Conservation (phyloP, 2,329 filamentous ascomycete species). For the Aureobasidium musti region DNA sequence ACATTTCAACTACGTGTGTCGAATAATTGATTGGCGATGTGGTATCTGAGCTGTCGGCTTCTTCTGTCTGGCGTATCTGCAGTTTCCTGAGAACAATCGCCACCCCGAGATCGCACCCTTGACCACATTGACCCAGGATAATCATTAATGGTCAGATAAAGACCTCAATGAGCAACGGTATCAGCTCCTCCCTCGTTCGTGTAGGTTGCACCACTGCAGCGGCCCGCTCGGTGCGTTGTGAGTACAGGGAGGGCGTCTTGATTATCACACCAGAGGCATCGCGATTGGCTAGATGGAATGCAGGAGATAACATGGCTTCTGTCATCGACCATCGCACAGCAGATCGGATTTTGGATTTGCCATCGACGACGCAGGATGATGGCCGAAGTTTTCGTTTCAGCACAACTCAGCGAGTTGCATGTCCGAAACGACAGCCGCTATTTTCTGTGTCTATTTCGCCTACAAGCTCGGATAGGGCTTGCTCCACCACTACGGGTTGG, state of each 20-base stretch:
- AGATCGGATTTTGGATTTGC: neutral
- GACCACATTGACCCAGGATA: no score
- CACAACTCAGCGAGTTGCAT: neutral
- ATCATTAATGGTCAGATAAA: neutral
- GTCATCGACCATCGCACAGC: neutral
- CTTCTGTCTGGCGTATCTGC: neutral
- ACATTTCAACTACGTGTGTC: neutral
- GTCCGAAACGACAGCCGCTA: conserved; percentile 3
- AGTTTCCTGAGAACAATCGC: neutral
- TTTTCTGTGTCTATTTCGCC: neutral
- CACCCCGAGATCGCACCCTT: neutral
- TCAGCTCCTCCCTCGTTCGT: neutral
- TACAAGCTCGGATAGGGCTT: neutral
- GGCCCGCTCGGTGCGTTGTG: neutral
- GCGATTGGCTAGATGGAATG: neutral
- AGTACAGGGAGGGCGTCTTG: neutral
- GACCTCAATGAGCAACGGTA: neutral
- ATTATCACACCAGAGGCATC: neutral
- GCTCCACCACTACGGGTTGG: neutral
- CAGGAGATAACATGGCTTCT: neutral
- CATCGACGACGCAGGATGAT: conserved; percentile 1
- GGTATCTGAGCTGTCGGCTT: neutral
- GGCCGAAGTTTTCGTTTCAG: neutral
- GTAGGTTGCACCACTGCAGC: neutral
- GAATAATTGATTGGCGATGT: neutral